Conservation (phyloP, 2,329 filamentous ascomycete species). For the Lecanoromycetidae sp. region DNA sequence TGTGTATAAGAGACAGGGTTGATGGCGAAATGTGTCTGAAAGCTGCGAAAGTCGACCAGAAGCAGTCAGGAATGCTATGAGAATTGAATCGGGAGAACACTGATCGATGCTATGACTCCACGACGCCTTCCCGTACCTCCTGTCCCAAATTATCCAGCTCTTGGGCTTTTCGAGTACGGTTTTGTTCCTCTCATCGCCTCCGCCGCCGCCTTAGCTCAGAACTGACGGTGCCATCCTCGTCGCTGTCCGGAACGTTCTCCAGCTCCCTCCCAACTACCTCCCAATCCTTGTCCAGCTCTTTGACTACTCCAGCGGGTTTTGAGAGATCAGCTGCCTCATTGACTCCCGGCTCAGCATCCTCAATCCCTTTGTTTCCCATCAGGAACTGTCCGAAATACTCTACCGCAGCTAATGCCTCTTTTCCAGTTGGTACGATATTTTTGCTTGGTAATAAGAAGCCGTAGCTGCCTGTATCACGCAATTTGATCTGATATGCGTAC, state of each 20-base stretch:
- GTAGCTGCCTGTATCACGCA: slow-evolving; percentile 86
- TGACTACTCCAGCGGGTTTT: slow-evolving; percentile 13
- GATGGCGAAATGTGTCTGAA: slow-evolving; percentile 49
- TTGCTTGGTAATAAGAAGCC: slow-evolving; percentile 81
- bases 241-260: slow-evolving; percentile 7
- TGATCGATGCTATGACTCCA: no score
- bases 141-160: background rate
- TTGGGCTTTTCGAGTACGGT: background rate
- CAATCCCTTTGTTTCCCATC: slow-evolving; percentile 55
- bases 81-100: background rate
- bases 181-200: background rate
- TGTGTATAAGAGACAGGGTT: slow-evolving; percentile 56
- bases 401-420: slow-evolving; percentile 73
- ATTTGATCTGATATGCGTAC: slow-evolving; percentile 85
- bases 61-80: background rate
- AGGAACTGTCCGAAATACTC: slow-evolving; percentile 75
- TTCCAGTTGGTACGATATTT: slow-evolving; percentile 76
- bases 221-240: background rate
- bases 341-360: slow-evolving; percentile 28
- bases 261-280: slow-evolving; percentile 8
- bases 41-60: slow-evolving; percentile 6
- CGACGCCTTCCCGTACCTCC: no score
- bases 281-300: slow-evolving; percentile 12
- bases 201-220: slow-evolving; percentile 8
- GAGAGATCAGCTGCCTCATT: slow-evolving; percentile 13